Conservation (phyloP, 441 rosid genomes). For the Populus hybrid region DNA sequence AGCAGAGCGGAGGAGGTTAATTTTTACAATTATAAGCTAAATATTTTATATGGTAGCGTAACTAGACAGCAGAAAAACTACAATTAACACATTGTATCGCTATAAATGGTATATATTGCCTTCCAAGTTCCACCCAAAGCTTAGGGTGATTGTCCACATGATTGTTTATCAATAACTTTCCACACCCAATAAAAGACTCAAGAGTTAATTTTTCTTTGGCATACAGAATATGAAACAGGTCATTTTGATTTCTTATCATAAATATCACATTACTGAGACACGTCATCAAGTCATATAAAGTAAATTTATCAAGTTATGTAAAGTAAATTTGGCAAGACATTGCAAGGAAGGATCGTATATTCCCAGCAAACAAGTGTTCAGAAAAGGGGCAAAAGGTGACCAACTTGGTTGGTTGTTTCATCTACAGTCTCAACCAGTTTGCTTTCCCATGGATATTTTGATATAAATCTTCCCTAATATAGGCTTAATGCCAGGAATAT, state of each 20-base stretch:
- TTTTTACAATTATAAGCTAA: background rate
- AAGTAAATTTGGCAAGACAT: background rate
- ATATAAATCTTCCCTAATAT: background rate
- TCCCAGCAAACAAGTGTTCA: background rate
- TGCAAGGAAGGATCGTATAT: background rate
- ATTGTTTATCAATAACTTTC: background rate
- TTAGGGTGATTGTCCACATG: background rate
- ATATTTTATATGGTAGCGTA: background rate
- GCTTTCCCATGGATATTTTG: background rate
- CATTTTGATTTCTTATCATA: background rate
- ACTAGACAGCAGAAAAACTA: background rate
- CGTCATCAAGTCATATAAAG: background rate
- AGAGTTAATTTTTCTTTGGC: background rate
- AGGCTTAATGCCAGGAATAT: background rate
- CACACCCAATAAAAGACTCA: background rate
- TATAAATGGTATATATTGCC: background rate
- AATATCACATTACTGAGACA: background rate
- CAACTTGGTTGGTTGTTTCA: conserved; percentile 1
- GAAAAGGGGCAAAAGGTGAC: background rate
- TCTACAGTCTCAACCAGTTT: background rate
- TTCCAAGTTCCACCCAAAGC: background rate
- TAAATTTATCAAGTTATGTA: background rate
- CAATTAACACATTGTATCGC: background rate
- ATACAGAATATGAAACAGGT: background rate
- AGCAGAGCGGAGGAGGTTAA: background rate